phyloP scores from a whole-genome alignment of 2,329 filamentous ascomycete genomes.

The Orbilia oligospora region DNA sequence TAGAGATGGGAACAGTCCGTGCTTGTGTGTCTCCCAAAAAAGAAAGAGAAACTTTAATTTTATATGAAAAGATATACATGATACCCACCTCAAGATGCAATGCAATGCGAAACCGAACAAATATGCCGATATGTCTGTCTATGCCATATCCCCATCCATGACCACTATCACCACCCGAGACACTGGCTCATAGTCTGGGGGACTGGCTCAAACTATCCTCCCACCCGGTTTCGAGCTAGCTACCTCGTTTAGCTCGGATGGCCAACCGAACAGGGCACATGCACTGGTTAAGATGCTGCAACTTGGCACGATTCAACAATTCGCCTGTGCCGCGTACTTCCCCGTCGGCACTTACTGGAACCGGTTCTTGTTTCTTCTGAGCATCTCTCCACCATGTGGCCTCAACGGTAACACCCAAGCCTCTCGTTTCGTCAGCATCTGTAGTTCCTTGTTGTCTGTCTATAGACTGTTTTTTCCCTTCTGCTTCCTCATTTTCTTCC shows the following conservation, averaged over 20 bases:
- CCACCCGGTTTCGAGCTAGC: constrained; percentile 16
- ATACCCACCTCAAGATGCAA: background rate
- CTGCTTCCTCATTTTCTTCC: background rate
- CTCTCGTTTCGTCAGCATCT: constrained; percentile 28
- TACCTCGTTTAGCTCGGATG: constrained; percentile 24
- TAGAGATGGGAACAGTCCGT: background rate
- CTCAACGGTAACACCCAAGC: constrained; percentile 44
- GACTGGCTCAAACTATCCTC: background rate
- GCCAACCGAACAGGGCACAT: constrained; percentile 28
- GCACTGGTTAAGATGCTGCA: constrained; percentile 19
- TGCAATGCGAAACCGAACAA: background rate
- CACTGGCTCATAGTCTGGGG: constrained; percentile 3
- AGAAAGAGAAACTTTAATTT: background rate
- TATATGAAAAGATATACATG: background rate
- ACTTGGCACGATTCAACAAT: constrained; percentile 55
- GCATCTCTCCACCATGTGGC: constrained; percentile 55
- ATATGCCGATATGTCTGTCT: background rate
- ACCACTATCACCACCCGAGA: constrained; percentile 13
- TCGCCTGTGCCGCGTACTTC: constrained; percentile 36
- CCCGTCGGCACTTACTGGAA: constrained; percentile 45
- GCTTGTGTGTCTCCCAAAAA: constrained; percentile 3
- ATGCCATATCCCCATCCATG: background rate
- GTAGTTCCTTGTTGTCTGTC: constrained; percentile 21
- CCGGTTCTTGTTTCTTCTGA: constrained; percentile 30
- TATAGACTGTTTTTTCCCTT: constrained; percentile 15